phyloP scores from a whole-genome alignment of 23 red algal genomes.

The Gracilaria domingensis region DNA sequence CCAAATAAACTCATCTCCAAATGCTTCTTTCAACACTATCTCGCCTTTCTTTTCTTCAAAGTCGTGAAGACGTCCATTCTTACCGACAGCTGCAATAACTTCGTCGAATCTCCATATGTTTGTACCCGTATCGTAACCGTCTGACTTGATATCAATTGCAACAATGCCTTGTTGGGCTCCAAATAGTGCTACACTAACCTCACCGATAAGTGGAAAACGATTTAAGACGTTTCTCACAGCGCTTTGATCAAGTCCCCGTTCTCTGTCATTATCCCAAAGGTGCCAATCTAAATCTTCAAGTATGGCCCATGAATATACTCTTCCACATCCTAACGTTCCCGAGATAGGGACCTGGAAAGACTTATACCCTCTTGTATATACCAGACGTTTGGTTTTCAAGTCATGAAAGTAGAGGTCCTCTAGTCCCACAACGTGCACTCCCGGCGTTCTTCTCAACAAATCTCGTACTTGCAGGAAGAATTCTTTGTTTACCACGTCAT shows the following conservation, averaged over 20 bases:
- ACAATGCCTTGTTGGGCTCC: constrained; percentile 44
- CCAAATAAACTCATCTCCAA: constrained; percentile 38
- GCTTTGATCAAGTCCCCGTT: constrained; percentile 66
- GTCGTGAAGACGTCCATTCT: constrained; percentile 47
- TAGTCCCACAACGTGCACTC: constrained; percentile 55
- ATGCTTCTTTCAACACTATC: constrained; percentile 29
- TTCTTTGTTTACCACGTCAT: constrained; percentile 52
- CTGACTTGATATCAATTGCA: constrained; percentile 76
- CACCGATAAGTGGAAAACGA: constrained; percentile 26
- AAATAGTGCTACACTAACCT: constrained; percentile 28
- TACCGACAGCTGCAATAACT: constrained; percentile 36
- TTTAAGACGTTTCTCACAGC: constrained; percentile 61
- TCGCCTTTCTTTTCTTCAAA: constrained; percentile 41
- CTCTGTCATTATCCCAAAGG: constrained; percentile 65
- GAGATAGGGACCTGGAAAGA: constrained; percentile 44
- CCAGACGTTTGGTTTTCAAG: constrained; percentile 47
- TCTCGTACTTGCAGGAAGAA: constrained; percentile 36
- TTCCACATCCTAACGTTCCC: constrained; percentile 58
- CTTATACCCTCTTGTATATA: constrained; percentile 59
- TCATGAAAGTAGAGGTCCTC: constrained; percentile 60
- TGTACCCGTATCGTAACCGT: constrained; percentile 33
- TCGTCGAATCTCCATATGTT: constrained; percentile 74
- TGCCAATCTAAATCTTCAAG: constrained; percentile 64
- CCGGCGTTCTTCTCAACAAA: constrained; percentile 8
- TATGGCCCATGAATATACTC: constrained; percentile 64